These are phyloP conservation scores for Boletales sp. DNA, from an alignment of 768 basidiomycete genomes.

Conservation along the genomic window DNA sequence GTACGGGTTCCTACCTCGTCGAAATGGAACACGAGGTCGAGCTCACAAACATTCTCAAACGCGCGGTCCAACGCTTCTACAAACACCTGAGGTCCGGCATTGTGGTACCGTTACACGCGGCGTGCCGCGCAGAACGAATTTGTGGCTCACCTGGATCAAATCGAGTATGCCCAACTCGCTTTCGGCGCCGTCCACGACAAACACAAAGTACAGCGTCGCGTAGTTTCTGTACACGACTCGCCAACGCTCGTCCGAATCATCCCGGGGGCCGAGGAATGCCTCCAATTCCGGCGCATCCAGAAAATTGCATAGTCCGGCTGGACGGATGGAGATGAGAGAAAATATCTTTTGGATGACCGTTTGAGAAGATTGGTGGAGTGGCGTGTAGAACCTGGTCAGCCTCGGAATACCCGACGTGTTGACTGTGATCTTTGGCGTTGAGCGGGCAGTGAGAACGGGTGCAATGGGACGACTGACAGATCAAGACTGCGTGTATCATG, in stretches of 20 bases:
- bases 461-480: conserved; percentile 51
- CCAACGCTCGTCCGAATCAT: conserved; percentile 59
- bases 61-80: conserved; percentile 94
- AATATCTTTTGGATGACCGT: conserved; percentile 86
- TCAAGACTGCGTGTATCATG: conserved; percentile 86
- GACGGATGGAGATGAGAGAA: conserved; percentile 78
- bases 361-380: conserved; percentile 57
- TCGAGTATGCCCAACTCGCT: conserved; percentile 96
- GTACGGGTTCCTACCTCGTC: conserved; percentile 67
- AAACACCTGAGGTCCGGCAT: conserved; percentile 57
- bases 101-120: background rate
- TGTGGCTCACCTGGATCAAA: conserved; percentile 78
- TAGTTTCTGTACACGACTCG: conserved; percentile 93
- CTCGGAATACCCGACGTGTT: conserved; percentile 89
- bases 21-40: conserved; percentile 98
- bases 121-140: background rate
- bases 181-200: conserved; percentile 94
- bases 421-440: conserved; percentile 47
- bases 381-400: conserved; percentile 86
- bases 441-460: conserved; percentile 15
- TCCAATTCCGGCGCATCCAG: conserved; percentile 89
- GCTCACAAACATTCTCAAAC: conserved; percentile 97
- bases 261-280: conserved; percentile 56
- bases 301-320: conserved; percentile 88
- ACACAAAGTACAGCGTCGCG: conserved; percentile 95